A percentile compares a stretch with the other conserved stretches of the same genome.
These are phyloP conservation scores for Chlamydomonas schloesseri DNA, from an alignment of 139 green algal species.

Conservation along the genomic window DNA sequence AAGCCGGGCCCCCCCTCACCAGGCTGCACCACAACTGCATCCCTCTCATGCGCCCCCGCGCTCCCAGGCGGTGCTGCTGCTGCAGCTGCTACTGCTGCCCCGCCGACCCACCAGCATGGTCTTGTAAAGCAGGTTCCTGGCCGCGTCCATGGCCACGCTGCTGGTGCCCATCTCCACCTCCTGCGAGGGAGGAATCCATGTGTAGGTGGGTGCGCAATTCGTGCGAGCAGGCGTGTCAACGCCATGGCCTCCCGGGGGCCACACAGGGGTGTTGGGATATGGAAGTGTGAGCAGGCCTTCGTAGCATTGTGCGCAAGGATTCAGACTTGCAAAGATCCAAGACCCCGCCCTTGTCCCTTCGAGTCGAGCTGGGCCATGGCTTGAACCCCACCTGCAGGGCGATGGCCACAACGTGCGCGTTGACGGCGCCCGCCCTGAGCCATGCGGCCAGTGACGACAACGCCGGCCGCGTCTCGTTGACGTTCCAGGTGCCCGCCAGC, in stretches of 20 bases:
- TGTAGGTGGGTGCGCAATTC: not conserved
- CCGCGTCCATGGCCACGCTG: constrained; percentile 62
- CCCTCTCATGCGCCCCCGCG: no score
- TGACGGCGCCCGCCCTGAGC: constrained; percentile 56
- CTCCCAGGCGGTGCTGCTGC: no score
- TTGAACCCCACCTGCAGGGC: constrained; percentile 81
- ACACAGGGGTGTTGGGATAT: no score
- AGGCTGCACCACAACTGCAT: no score
- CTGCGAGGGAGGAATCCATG: constrained; percentile 26
- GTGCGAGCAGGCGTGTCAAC: not conserved
- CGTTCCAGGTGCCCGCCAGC: constrained; percentile 90
- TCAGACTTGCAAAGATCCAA: no score
- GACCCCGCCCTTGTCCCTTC: no score
- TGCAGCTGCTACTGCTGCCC: no score
- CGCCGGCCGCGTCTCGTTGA: constrained; percentile 71
- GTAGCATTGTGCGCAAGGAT: no score
- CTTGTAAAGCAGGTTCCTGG: constrained; percentile 49
- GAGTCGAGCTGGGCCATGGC: no score
- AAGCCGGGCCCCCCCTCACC: no score
- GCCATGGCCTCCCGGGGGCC: no score
- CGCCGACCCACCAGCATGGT: constrained; percentile 14
- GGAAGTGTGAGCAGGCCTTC: no score
- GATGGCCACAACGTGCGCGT: constrained; percentile 72
- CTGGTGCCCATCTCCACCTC: constrained; percentile 92
- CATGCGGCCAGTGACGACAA: constrained; percentile 60